phyloP scores from a whole-genome alignment of 2,329 filamentous ascomycete genomes.

The Orbilia oligospora region DNA sequence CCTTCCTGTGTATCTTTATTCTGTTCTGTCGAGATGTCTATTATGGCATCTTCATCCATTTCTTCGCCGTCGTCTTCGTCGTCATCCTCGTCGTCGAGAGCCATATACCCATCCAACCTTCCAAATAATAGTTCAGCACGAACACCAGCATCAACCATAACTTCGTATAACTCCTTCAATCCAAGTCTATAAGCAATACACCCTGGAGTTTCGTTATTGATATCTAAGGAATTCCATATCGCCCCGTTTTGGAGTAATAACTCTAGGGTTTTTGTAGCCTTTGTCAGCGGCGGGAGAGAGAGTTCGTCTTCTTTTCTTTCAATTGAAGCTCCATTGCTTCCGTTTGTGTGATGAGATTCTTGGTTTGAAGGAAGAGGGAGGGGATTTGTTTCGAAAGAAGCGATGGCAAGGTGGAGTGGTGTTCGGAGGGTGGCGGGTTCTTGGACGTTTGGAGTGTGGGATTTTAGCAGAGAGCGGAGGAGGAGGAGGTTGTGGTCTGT shows the following conservation, averaged over 20 bases:
- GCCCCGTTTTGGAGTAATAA: constrained; percentile 88
- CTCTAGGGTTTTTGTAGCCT: constrained; percentile 77
- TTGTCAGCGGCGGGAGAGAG: constrained; percentile 69
- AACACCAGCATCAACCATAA: constrained; percentile 90
- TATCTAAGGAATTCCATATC: constrained; percentile 97
- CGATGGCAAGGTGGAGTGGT: constrained; percentile 89
- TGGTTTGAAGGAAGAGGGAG: background rate
- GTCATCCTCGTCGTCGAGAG: constrained; percentile 74
- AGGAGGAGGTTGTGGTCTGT: constrained; percentile 77
- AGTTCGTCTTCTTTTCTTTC: constrained; percentile 56
- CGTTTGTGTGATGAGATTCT: constrained; percentile 22
- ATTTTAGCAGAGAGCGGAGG: constrained; percentile 79
- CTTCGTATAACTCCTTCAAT: constrained; percentile 79
- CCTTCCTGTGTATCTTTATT: constrained; percentile 60
- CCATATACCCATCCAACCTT: constrained; percentile 84
- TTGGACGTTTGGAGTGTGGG: constrained; percentile 79
- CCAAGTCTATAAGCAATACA: constrained; percentile 83
- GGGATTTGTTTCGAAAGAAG: constrained; percentile 73
- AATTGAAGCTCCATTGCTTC: background rate
- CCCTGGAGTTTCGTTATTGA: constrained; percentile 88
- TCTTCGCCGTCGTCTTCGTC: constrained; percentile 65
- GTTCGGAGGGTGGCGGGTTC: constrained; percentile 88
- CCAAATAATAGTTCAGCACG: constrained; percentile 89
- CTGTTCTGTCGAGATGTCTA: constrained; percentile 20
- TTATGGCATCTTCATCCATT: constrained; percentile 61